Base-by-base conservation (phyloP, 805 yeast genomes). In the Metschnikowia vanudenii region DNA sequence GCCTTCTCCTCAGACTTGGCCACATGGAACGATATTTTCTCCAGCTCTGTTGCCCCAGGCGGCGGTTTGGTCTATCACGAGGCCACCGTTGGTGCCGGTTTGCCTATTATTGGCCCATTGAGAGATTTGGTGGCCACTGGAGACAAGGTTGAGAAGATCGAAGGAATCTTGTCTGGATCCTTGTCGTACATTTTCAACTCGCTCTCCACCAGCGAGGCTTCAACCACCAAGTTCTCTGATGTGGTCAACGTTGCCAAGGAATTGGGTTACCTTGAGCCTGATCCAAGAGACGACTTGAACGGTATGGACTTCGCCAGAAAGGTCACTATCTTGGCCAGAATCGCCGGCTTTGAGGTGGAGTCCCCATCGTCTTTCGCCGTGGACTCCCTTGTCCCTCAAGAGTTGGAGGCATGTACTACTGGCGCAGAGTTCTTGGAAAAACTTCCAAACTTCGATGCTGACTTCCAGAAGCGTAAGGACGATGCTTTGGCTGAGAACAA, bases 241-340 rank as follows among this genome's bases (percentile, higher is more conserved):
- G 84, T 94, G 41, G 98, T 94, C 48, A 75, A 79, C 53, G 82
- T 82, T 39, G 99, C 99, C 43, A 92, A 92, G 71, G 70, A 82
- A 43, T 75, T 89, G 55, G 99, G 99, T 42, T 94, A 89, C 79
- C 92, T 97, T 35, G 99, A 94, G 72, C 99, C 99, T 41, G 99
- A 94, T 68, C 99, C 99, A 68, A 85, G 99, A 72, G 99, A 94
- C 67, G 99, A 94, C 65, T 80, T 94, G 68, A 94, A 92, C 68
- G 99, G 99, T 45, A 78, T 94, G 65, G 99, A 94, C 64, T 97
- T 94, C 51, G 99, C 99, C 37, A 85, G 99, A 79, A 94, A 94
- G 69, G 97, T 94, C 26, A 90, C 99, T 20, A 94, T 94, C 55
- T 79, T 94, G 53, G 96, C 97, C 39, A 86, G 99, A 76, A 79